phyloP scores from a whole-genome alignment of 2,329 filamentous ascomycete genomes.

The Rosellinia necatrix region DNA sequence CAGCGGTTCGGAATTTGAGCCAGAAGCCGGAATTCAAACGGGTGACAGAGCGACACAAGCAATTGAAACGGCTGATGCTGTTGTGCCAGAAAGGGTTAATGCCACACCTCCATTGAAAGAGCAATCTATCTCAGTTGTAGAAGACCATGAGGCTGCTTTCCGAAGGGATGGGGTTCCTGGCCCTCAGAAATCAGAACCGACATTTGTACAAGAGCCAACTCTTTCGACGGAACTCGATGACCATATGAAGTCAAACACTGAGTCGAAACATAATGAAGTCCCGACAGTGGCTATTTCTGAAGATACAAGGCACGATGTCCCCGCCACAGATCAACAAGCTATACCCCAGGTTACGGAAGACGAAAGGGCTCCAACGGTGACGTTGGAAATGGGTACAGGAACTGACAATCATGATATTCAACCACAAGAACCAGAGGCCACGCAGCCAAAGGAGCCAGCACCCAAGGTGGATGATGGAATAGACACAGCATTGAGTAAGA shows the following conservation, averaged over 20 bases:
- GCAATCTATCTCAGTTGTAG: neutral
- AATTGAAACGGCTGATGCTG: constrained; percentile 1
- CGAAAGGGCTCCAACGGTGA: constrained; percentile 8
- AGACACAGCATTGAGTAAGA: constrained; percentile 38
- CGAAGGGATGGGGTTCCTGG: neutral
- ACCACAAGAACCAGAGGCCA: constrained; percentile 8
- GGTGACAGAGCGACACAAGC: constrained; percentile 26
- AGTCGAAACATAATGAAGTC: neutral
- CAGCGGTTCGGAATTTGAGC: constrained; percentile 19
- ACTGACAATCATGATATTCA: neutral
- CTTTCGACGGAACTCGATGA: neutral
- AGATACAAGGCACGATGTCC: neutral
- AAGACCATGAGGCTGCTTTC: neutral
- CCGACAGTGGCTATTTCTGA: neutral
- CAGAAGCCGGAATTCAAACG: constrained; percentile 28
- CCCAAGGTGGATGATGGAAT: constrained; percentile 26
- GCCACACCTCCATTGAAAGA: neutral
- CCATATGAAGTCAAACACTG: neutral
- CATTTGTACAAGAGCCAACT: neutral
- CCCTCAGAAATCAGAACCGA: constrained; percentile 1
- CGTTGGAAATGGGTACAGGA: neutral
- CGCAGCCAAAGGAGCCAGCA: constrained; percentile 24
- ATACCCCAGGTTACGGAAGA: neutral
- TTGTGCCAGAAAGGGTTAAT: too few species aligned
- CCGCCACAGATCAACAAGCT: constrained; percentile 21